Evolutionary conservation across 805 yeast genomes (phyloP).

Genomic region (Ogataea saltuana): DNA sequence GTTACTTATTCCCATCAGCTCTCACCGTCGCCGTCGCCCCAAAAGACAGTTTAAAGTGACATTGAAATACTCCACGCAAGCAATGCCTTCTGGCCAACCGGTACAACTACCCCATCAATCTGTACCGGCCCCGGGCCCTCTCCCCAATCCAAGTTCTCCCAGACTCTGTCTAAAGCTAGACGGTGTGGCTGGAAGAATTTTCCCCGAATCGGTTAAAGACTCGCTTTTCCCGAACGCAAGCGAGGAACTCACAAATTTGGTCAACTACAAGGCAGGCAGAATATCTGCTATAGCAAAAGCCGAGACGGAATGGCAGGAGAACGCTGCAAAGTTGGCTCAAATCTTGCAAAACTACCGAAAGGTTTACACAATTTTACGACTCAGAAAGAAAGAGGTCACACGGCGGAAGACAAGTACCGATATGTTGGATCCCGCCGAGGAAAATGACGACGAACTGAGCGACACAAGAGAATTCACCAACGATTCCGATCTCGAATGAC

Average conservation of each 20-base stretch:
- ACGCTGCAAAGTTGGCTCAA: constrained; percentile 12
- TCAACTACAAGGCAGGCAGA: constrained; percentile 6
- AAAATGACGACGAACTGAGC: constrained; percentile 1
- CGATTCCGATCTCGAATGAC: constrained; percentile 7
- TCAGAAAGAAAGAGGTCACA: constrained; percentile 14
- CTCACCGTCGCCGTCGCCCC: constrained; percentile 10
- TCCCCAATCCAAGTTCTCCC: background rate
- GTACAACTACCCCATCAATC: too few species aligned
- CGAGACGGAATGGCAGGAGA: constrained; percentile 14
- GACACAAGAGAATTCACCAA: constrained; percentile 5
- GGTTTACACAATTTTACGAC: constrained; percentile 13
- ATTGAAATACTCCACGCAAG: background rate
- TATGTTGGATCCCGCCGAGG: background rate
- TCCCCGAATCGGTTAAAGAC: constrained; percentile 6
- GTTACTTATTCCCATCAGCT: constrained; percentile 16
- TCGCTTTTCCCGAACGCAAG: constrained; percentile 6
- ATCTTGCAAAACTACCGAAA: constrained; percentile 19
- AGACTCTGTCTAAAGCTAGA: constrained; percentile 3
- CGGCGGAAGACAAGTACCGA: constrained; percentile 1
- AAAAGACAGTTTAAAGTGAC: constrained; percentile 6
- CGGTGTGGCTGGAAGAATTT: background rate
- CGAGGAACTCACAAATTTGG: constrained; percentile 1
- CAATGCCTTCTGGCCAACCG: background rate
- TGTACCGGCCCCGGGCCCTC: too few species aligned
- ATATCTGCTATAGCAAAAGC: constrained; percentile 1